These are phyloP conservation scores for Miscanthus sacchariflorus DNA, from an alignment of 202 grass and related monocot genomes.

Conservation along the genomic window DNA sequence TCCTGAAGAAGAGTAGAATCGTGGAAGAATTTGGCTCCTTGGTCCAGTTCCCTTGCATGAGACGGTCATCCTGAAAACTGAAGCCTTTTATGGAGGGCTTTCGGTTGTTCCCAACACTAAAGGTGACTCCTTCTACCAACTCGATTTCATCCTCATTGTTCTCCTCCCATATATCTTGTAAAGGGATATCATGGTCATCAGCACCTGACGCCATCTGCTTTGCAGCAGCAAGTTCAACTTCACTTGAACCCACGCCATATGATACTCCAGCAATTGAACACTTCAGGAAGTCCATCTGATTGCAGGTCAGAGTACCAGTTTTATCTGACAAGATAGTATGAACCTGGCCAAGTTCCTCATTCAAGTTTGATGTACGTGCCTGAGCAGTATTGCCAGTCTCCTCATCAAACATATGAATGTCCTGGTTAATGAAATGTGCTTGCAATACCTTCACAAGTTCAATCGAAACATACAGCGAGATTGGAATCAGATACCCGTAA, in stretches of 20 bases:
- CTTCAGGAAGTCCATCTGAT: slow-evolving; percentile 99
- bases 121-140: slow-evolving; percentile 53
- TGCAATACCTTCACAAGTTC: slow-evolving; percentile 96
- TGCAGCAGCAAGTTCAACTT: slow-evolving; percentile 90
- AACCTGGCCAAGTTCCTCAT: slow-evolving; percentile 99
- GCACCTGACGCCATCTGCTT: slow-evolving; percentile 78
- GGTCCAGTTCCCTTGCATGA: slow-evolving; percentile 92
- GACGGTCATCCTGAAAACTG: slow-evolving; percentile 84
- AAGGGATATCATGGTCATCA: slow-evolving; percentile 51
- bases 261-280: slow-evolving; percentile 92
- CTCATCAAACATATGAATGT: slow-evolving; percentile 98
- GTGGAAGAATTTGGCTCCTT: slow-evolving; percentile 70
- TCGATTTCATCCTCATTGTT: slow-evolving; percentile 64
- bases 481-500: slow-evolving; percentile 99
- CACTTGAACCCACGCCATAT: slow-evolving; percentile 85
- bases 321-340: slow-evolving; percentile 94
- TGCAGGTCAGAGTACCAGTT: slow-evolving; percentile 98
- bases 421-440: slow-evolving; percentile 95
- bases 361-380: slow-evolving; percentile 96
- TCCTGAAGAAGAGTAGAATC: slow-evolving; percentile 90
- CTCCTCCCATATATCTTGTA: slow-evolving; percentile 69
- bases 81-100: slow-evolving; percentile 87
- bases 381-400: slow-evolving; percentile 89
- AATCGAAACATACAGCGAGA: slow-evolving; percentile 96
- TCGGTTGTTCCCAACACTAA: slow-evolving; percentile 54